Percentiles rank a stretch among this genome's conserved stretches.
phyloP scores from a whole-genome alignment of 2,329 filamentous ascomycete genomes.

The Cordyceps javanica region DNA sequence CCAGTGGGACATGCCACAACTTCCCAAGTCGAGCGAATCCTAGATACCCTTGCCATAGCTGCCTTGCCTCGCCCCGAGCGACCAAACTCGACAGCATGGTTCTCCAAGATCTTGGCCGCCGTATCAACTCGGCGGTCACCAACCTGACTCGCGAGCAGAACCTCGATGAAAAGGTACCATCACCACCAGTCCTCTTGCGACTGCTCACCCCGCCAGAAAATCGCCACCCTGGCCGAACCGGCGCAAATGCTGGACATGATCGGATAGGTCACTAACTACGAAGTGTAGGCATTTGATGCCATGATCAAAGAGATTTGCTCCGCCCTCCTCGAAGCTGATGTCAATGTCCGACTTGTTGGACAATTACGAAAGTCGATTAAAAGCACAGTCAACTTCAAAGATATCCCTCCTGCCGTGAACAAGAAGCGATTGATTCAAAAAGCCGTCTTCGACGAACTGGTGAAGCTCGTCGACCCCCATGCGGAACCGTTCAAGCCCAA shows the following conservation, averaged over 20 bases:
- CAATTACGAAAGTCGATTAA: slow-evolving; percentile 91
- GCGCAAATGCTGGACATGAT: neutral
- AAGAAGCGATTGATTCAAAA: slow-evolving; percentile 99
- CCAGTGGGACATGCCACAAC: slow-evolving; percentile 14
- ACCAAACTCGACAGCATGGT: slow-evolving; percentile 59
- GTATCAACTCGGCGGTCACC: slow-evolving; percentile 93
- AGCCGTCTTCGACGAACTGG: slow-evolving; percentile 93
- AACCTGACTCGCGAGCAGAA: slow-evolving; percentile 89
- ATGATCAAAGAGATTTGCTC: slow-evolving; percentile 99
- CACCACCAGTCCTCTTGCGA: neutral
- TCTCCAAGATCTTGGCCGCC: slow-evolving; percentile 96
- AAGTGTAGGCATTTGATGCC: slow-evolving; percentile 74
- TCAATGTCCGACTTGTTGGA: slow-evolving; percentile 90
- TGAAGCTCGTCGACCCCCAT: slow-evolving; percentile 92
- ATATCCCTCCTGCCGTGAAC: slow-evolving; percentile 84
- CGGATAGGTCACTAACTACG: neutral
- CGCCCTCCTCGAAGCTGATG: slow-evolving; percentile 91
- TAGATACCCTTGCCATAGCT: slow-evolving; percentile 3
- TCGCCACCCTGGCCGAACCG: slow-evolving; percentile 3
- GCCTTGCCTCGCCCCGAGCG: slow-evolving; percentile 8
- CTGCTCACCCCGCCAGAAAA: slow-evolving; percentile 1
- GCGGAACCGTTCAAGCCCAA: slow-evolving; percentile 93
- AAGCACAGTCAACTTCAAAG: slow-evolving; percentile 86
- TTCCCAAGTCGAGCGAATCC: slow-evolving; percentile 7
- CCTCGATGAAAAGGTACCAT: slow-evolving; percentile 82